These are phyloP conservation scores for Calonectria henricotiae DNA, from an alignment of 2,329 filamentous ascomycete genomes.

Conservation along the genomic window DNA sequence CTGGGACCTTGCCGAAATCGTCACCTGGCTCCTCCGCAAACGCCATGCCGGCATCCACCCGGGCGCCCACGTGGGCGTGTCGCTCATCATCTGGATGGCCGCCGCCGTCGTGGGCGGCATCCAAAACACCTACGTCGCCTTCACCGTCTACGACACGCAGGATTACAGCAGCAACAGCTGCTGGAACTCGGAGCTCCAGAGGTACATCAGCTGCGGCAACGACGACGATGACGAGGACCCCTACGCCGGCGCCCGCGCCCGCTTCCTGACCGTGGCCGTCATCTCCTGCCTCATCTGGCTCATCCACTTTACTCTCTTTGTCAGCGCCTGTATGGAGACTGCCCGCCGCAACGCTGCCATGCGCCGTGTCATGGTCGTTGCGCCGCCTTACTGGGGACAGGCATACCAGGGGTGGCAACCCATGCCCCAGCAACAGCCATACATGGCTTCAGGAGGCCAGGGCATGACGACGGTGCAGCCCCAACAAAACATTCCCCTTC, in stretches of 20 bases:
- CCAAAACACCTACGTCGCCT: constrained; percentile 44
- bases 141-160: constrained; percentile 35
- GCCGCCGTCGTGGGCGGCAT: constrained; percentile 51
- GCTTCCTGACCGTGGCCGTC: constrained; percentile 45
- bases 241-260: constrained; percentile 26
- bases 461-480: background rate
- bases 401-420: constrained; percentile 55
- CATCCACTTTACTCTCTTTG: constrained; percentile 61
- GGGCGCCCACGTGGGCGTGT: constrained; percentile 62
- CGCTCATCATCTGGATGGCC: constrained; percentile 62
- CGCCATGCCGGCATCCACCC: constrained; percentile 61
- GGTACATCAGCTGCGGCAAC: constrained; percentile 29
- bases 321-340: constrained; percentile 61
- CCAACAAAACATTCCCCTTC: constrained; percentile 46
- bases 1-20: constrained; percentile 61
- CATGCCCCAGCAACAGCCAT: constrained; percentile 46
- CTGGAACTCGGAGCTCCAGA: constrained; percentile 34
- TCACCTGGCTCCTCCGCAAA: constrained; percentile 57
- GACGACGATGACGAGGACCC: constrained; percentile 17
- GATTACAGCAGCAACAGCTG: constrained; percentile 36
- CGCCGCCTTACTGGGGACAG: constrained; percentile 53
- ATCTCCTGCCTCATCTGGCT: constrained; percentile 51
- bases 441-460: background rate
- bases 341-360: constrained; percentile 52
- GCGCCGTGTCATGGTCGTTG: constrained; percentile 51